A percentile compares a stretch with the other conserved stretches of the same genome.
Evolutionary conservation across 129 eudicot genomes (phyloP).

Genomic region (Escallonia rubra): DNA sequence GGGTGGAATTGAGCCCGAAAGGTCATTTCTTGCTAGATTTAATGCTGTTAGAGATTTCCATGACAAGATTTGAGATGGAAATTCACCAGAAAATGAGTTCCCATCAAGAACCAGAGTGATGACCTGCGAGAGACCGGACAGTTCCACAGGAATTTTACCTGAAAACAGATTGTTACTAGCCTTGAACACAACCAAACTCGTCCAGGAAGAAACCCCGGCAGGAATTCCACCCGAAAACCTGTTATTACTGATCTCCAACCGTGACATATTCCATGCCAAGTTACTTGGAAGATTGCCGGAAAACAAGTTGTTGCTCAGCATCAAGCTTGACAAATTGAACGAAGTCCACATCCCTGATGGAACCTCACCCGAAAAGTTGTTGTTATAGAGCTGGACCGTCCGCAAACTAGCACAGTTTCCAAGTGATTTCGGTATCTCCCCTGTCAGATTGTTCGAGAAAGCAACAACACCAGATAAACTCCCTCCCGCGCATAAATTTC

Average conservation of each 20-base stretch:
- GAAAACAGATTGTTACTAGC: slow-evolving; percentile 75
- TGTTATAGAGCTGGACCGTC: slow-evolving; percentile 48
- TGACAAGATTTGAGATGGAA: slow-evolving; percentile 52
- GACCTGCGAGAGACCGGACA: slow-evolving; percentile 57
- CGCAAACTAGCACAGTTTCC: slow-evolving; percentile 40
- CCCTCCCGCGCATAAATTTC: slow-evolving; percentile 55
- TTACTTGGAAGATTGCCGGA: slow-evolving; percentile 61
- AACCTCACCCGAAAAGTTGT: slow-evolving; percentile 58
- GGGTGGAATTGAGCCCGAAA: slow-evolving; percentile 70
- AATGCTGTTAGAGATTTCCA: slow-evolving; percentile 62
- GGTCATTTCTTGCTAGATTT: slow-evolving; percentile 60
- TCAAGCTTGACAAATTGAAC: slow-evolving; percentile 31
- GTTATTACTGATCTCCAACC: slow-evolving; percentile 75
- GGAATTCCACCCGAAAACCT: slow-evolving; percentile 74
- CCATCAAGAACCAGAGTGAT: slow-evolving; percentile 64
- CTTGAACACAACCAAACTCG: slow-evolving; percentile 46
- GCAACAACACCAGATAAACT: slow-evolving; percentile 52
- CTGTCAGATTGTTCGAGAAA: slow-evolving; percentile 58
- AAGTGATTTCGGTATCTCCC: slow-evolving; percentile 68
- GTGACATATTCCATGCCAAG: slow-evolving; percentile 54
- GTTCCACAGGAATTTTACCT: slow-evolving; percentile 57
- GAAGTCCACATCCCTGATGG: slow-evolving; percentile 64
- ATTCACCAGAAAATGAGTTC: slow-evolving; percentile 65
- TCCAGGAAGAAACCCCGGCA: slow-evolving; percentile 45
- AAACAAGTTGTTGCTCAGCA: slow-evolving; percentile 47